Percentiles rank a stretch among this genome's conserved stretches.
These are phyloP conservation scores for Fusarium sp. DNA, from an alignment of 2,329 filamentous ascomycete genomes.

Conservation along the genomic window DNA sequence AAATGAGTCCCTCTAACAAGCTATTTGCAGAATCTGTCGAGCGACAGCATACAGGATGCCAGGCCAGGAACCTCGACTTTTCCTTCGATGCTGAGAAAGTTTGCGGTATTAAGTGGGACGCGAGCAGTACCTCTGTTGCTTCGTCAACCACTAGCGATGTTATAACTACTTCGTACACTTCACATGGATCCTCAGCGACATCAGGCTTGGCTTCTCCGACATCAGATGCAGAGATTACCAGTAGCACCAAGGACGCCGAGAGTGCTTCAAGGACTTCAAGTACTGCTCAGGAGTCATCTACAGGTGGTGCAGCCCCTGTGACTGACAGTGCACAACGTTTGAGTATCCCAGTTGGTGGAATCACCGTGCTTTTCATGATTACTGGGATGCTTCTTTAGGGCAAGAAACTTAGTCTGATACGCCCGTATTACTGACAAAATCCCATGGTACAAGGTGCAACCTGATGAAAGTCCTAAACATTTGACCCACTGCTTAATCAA, in stretches of 20 bases:
- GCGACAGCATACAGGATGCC: not conserved
- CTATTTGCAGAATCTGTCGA: not conserved
- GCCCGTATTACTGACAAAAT: too few species aligned
- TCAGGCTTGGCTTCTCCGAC: not conserved
- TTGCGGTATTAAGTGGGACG: not conserved
- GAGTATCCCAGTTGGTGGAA: not conserved
- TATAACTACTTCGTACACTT: not conserved
- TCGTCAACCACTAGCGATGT: too few species aligned
- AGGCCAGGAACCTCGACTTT: not conserved
- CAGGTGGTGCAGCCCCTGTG: not conserved
- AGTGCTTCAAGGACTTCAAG: not conserved
- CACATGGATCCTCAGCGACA: not conserved
- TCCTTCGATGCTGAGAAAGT: not conserved
- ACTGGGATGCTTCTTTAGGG: not conserved
- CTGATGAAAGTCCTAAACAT: too few species aligned
- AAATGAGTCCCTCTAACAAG: accelerated
- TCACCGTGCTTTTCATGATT: not conserved
- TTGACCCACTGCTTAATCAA: too few species aligned
- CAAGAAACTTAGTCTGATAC: too few species aligned
- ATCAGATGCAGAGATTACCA: not conserved
- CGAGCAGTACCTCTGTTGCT: accelerated
- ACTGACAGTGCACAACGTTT: not conserved
- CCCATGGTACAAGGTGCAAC: too few species aligned
- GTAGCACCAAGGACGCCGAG: not conserved
- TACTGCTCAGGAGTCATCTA: not conserved